phyloP scores from a whole-genome alignment of 2,329 filamentous ascomycete species.

The Aspergillus vadensis region DNA sequence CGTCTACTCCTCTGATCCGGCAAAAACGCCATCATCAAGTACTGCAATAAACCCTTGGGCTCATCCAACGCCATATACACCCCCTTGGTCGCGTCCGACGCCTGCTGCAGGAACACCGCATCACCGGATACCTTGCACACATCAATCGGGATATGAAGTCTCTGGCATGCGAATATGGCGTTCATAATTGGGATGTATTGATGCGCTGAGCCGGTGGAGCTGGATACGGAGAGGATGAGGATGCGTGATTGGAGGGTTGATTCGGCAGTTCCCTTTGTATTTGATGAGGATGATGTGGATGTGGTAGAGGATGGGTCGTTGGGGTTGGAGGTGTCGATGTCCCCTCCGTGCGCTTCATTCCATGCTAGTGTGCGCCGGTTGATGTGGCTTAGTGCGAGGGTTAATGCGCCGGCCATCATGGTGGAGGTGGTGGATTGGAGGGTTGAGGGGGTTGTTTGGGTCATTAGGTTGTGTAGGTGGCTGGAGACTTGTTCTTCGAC shows the following conservation, averaged over 20 bases:
- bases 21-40: constrained; percentile 92
- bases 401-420: constrained; percentile 87
- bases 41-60: constrained; percentile 77
- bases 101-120: constrained; percentile 92
- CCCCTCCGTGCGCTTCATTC: constrained; percentile 57
- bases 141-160: constrained; percentile 85
- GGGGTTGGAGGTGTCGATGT: constrained; percentile 33
- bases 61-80: constrained; percentile 66
- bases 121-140: constrained; percentile 82
- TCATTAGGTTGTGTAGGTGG: constrained; percentile 73
- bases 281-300: neutral
- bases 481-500: constrained; percentile 78
- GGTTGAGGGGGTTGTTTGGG: constrained; percentile 65
- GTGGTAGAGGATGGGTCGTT: neutral
- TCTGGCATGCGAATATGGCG: constrained; percentile 90
- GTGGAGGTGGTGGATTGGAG: constrained; percentile 69
- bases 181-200: constrained; percentile 99
- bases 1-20: constrained; percentile 67
- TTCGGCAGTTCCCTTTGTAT: constrained; percentile 24
- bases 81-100: constrained; percentile 71
- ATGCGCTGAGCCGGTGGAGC: constrained; percentile 79
- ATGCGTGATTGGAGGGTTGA: constrained; percentile 71
- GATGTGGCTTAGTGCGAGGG: constrained; percentile 84
- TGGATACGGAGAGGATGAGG: constrained; percentile 85
- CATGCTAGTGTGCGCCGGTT: constrained; percentile 75